These are phyloP conservation scores for Sinapis alba DNA, from an alignment of 441 rosid species.

Conservation along the genomic window DNA sequence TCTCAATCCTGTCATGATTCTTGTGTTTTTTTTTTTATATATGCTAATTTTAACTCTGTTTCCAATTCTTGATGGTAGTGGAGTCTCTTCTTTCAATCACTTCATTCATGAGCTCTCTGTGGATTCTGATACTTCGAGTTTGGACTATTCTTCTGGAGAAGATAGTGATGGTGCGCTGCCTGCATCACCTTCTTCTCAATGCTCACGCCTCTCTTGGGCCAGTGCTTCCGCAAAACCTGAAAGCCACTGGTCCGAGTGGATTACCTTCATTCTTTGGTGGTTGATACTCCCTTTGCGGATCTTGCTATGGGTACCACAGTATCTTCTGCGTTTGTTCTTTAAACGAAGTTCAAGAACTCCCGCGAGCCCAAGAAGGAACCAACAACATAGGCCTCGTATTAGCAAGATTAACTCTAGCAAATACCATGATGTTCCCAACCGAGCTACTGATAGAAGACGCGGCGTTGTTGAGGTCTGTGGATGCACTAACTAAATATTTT, in stretches of 20 bases:
- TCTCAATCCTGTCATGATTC: not conserved
- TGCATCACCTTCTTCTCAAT: constrained; percentile 71
- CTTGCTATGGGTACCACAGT: constrained; percentile 56
- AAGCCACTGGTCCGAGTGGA: constrained; percentile 55
- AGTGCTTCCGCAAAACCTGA: constrained; percentile 47
- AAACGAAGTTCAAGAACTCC: constrained; percentile 41
- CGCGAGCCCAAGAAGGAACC: constrained; percentile 46
- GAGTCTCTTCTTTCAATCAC: constrained; percentile 92
- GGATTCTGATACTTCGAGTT: constrained; percentile 76
- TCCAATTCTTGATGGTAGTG: constrained; percentile 49
- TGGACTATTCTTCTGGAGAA: constrained; percentile 84
- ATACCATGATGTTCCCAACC: constrained; percentile 74
- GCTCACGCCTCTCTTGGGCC: constrained; percentile 69
- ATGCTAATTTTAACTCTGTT: not conserved
- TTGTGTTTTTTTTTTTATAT: not conserved
- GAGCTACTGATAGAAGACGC: constrained; percentile 86
- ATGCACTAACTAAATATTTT: constrained; percentile 5
- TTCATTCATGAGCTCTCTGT: constrained; percentile 86
- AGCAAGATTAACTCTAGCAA: constrained; percentile 52
- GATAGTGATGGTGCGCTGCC: constrained; percentile 69
- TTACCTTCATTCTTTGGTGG: constrained; percentile 59
- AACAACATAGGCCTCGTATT: constrained; percentile 40
- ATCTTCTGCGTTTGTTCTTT: constrained; percentile 47
- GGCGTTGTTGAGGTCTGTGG: constrained; percentile 91
- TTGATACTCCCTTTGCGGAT: constrained; percentile 59